Percentiles rank a stretch among this genome's conserved stretches.
These are phyloP conservation scores for Yamadazyma ubonensis DNA, from an alignment of 805 yeast species.

Conservation along the genomic window DNA sequence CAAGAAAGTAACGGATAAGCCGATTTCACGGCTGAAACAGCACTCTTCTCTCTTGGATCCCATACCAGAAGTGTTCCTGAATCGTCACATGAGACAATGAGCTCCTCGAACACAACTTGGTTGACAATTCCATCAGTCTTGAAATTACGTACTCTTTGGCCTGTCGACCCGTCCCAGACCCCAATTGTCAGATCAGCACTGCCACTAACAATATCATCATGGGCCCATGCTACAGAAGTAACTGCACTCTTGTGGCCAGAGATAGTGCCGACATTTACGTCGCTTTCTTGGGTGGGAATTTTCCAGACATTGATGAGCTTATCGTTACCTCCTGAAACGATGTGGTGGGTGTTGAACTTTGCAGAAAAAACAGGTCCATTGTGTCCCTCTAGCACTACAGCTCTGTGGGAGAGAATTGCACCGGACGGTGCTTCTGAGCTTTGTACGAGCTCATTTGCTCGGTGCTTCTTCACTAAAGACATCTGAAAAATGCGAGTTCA, in stretches of 20 bases:
- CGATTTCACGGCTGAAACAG: conserved; percentile 40
- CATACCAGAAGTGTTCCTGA: conserved; percentile 61
- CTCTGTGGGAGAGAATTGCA: conserved; percentile 23
- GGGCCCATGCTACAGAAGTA: conserved; percentile 56
- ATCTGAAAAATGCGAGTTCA: too few species aligned
- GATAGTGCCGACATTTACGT: conserved; percentile 41
- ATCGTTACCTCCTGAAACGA: conserved; percentile 68
- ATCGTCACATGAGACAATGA: conserved; percentile 58
- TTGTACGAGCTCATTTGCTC: too few species aligned
- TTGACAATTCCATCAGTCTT: conserved; percentile 49
- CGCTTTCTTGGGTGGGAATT: conserved; percentile 28
- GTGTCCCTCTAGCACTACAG: conserved; percentile 45
- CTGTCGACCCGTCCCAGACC: conserved; percentile 61
- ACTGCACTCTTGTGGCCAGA: conserved; percentile 65
- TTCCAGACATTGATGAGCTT: conserved; percentile 48
- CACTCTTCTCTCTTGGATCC: conserved; percentile 60
- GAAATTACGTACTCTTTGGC: conserved; percentile 49
- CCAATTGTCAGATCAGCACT: conserved; percentile 65
- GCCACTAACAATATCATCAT: conserved; percentile 46
- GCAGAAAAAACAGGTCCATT: conserved; percentile 52
- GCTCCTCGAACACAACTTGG: conserved; percentile 40
- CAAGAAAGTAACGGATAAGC: conserved; percentile 58
- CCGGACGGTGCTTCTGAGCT: too few species aligned
- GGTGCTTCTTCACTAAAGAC: neutral
- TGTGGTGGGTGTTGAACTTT: conserved; percentile 44